A percentile compares a stretch with the other conserved stretches of the same genome.
Conservation (phyloP, 345 rosid species). For the Eucalyptus pumila region DNA sequence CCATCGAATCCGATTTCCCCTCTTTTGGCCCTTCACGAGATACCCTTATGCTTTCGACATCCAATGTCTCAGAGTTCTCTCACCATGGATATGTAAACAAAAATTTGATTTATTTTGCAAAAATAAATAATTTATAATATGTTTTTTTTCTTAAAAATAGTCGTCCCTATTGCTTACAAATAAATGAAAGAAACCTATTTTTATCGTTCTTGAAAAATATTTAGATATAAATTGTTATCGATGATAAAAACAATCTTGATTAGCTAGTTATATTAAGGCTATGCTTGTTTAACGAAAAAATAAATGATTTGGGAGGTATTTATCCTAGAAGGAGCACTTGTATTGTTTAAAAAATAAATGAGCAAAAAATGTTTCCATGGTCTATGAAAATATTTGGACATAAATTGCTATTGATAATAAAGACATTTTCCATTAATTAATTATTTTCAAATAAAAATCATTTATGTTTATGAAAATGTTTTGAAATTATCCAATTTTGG, state of each 20-base stretch:
- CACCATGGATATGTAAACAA: neutral
- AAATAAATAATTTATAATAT: fast-evolving
- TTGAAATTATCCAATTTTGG: neutral
- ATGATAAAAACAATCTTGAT: neutral
- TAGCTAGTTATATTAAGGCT: neutral
- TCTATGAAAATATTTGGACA: neutral
- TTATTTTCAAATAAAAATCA: neutral
- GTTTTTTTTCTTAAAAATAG: neutral
- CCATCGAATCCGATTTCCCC: neutral
- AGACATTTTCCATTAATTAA: neutral
- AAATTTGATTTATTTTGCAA: neutral
- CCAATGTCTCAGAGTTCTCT: neutral
- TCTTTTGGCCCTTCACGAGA: neutral
- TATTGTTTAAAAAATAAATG: neutral
- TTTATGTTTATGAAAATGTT: neutral
- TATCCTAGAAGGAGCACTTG: neutral
- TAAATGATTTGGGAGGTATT: neutral
- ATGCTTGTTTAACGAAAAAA: fast-evolving
- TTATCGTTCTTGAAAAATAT: neutral
- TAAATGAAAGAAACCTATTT: too few species aligned
- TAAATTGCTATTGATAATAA: fast-evolving
- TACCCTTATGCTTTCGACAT: neutral
- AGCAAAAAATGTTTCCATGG: neutral
- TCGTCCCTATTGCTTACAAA: too few species aligned
- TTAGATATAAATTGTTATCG: fast-evolving